Percentiles rank a stretch among this genome's conserved stretches.
These are phyloP conservation scores for Phaffia tasmanica DNA, from an alignment of 768 basidiomycete genomes.

Conservation along the genomic window DNA sequence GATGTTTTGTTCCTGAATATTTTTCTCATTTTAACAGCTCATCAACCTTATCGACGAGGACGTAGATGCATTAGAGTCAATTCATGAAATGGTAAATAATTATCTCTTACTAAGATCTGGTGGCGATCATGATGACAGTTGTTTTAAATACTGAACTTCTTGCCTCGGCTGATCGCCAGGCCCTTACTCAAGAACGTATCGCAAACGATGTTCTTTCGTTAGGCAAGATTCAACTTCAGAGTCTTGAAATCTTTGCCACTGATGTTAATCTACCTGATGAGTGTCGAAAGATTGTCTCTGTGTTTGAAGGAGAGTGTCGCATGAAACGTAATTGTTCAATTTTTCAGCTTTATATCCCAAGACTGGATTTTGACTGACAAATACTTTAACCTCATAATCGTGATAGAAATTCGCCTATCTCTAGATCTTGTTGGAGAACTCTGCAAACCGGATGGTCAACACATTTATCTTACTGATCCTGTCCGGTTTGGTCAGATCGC, in stretches of 20 bases:
- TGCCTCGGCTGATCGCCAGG: background rate
- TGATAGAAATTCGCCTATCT: conserved; percentile 34
- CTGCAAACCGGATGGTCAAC: background rate
- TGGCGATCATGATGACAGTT: conserved; percentile 3
- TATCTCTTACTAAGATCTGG: conserved; percentile 5
- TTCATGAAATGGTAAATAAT: conserved; percentile 12
- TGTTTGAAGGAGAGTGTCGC: conserved; percentile 39
- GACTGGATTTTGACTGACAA: background rate
- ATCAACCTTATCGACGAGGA: conserved; percentile 21
- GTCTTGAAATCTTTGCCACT: conserved; percentile 30
- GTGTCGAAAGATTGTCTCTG: conserved; percentile 36
- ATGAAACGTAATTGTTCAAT: conserved; percentile 27
- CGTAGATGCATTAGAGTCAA: conserved; percentile 19
- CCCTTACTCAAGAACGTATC: conserved; percentile 1
- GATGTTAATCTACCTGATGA: conserved; percentile 31
- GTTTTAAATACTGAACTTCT: background rate
- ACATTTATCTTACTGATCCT: conserved; percentile 13
- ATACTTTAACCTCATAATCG: background rate
- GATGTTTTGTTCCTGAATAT: background rate
- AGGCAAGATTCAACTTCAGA: conserved; percentile 39
- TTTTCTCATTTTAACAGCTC: background rate
- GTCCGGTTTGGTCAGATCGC: conserved; percentile 40
- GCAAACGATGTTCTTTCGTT: conserved; percentile 40
- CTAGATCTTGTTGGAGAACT: conserved; percentile 33
- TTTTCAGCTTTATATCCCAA: background rate